These are phyloP conservation scores for Neofusicoccum ribis DNA, from an alignment of 2,329 filamentous ascomycete species.

Conservation along the genomic window DNA sequence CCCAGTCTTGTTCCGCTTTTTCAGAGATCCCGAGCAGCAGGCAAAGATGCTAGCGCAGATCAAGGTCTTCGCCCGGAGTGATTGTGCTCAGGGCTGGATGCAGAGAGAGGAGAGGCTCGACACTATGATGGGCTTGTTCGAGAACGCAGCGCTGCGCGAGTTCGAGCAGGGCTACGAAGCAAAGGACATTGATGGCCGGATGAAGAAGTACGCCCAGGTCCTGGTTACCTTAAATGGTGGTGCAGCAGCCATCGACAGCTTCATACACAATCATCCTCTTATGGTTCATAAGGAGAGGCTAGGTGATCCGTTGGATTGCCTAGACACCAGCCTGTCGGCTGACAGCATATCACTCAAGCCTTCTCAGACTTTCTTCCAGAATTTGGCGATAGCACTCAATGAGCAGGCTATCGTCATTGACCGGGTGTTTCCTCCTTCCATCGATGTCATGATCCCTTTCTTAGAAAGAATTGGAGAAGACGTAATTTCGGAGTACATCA, in stretches of 20 bases:
- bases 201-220: conserved; percentile 87
- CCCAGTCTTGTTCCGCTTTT: conserved; percentile 81
- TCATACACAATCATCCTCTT: conserved; percentile 84
- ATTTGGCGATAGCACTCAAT: conserved; percentile 72
- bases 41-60: conserved; percentile 86
- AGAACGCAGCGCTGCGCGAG: conserved; percentile 84
- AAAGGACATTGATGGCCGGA: conserved; percentile 83
- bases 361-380: conserved; percentile 77
- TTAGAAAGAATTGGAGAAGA: conserved; percentile 82
- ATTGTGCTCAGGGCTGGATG: conserved; percentile 73
- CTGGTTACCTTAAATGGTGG: conserved; percentile 81
- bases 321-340: conserved; percentile 56
- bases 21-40: conserved; percentile 84
- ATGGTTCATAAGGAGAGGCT: conserved; percentile 72
- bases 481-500: conserved; percentile 80
- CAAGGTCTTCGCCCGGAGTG: conserved; percentile 74
- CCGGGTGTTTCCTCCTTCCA: conserved; percentile 72
- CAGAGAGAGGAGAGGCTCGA: conserved; percentile 71
- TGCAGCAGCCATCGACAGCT: conserved; percentile 74
- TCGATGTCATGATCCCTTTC: conserved; percentile 73
- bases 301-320: conserved; percentile 76
- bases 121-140: conserved; percentile 78
- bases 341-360: conserved; percentile 70
- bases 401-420: conserved; percentile 80
- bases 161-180: conserved; percentile 91